Base-by-base conservation (phyloP, 2,329 filamentous ascomycete species). In the Cladorrhinum sp. region DNA sequence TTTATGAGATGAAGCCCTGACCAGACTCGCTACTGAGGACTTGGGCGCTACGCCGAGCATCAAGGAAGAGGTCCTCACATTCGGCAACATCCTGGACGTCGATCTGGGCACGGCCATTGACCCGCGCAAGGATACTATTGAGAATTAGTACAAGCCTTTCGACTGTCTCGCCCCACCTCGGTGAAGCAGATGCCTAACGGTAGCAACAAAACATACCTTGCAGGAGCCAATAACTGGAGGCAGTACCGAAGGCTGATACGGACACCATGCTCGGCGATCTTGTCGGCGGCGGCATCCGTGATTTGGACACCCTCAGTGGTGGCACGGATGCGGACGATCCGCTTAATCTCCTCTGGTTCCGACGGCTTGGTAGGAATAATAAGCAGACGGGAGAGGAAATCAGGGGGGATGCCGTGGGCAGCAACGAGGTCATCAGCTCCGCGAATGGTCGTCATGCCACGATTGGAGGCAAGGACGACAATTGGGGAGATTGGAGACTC, bases 301-400 rank as follows among this genome's bases (percentile, higher is more conserved):
- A 98, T 86, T 64, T 85, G 82, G 50, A 96, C 86, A 53, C 86
- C 85, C 77, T 97, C 93, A 8, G 90, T 93, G 65, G 87, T 87
- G 41, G 92, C 87, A 54, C 95, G 89, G 69, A 96, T 87, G 67
- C 88, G 85, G 69, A 98, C 89, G 75, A 99, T 99, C 63, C 88
- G 87, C 78, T 92, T 92, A 75, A 99, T 96, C 78, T 99, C 95
- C 16, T 92, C 86, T 48, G 87, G 85, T 63, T 88, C 85, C 78
- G 98, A 99, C 10, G 92, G 88, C 68, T 92, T 90, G 18, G 95
- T 99, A 50, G 95, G 95, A 71, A 99, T 89, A 77, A 99, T 98
- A 72, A 99, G 90, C 58, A 99, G 86, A 62, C 95, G 92, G 58
- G 91, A 90, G 58, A 99, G 84, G 68, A 99, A 92, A 76, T 99